Evolutionary conservation across 2,329 filamentous ascomycete species (phyloP).

Genomic region (Pochonia chlamydosporia): DNA sequence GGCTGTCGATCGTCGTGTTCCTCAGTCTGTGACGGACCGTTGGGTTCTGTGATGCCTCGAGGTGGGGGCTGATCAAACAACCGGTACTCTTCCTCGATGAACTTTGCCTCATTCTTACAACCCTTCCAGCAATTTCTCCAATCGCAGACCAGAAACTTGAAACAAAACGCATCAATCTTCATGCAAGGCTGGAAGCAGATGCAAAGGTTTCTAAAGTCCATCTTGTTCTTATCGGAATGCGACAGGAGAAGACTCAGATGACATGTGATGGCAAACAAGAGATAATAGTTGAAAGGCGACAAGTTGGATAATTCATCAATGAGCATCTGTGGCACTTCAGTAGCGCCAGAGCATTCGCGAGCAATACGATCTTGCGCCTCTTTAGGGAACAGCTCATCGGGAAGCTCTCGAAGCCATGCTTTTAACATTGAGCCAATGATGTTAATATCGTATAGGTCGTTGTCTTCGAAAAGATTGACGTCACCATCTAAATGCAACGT

Average conservation of each 20-base stretch:
- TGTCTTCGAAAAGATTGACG: slow-evolving; percentile 82
- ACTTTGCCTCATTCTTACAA: slow-evolving; percentile 82
- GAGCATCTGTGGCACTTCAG: slow-evolving; percentile 75
- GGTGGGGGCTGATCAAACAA: slow-evolving; percentile 55
- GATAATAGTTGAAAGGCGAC: slow-evolving; percentile 96
- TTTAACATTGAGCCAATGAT: slow-evolving; percentile 96
- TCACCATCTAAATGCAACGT: slow-evolving; percentile 58
- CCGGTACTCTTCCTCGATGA: slow-evolving; percentile 63
- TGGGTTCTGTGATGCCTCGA: slow-evolving; percentile 35
- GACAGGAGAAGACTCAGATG: slow-evolving; percentile 87
- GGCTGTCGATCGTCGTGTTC: slow-evolving; percentile 13
- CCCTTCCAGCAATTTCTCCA: slow-evolving; percentile 98
- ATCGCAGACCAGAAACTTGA: slow-evolving; percentile 90
- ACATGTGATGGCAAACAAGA: slow-evolving; percentile 94
- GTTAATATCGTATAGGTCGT: slow-evolving; percentile 91
- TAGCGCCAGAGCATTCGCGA: slow-evolving; percentile 71
- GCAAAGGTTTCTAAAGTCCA: slow-evolving; percentile 93
- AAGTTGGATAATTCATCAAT: slow-evolving; percentile 89
- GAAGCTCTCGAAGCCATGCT: slow-evolving; percentile 90
- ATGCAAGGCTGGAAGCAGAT: slow-evolving; percentile 97
- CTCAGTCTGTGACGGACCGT: slow-evolving; percentile 19
- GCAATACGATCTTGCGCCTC: slow-evolving; percentile 73
- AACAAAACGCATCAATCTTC: slow-evolving; percentile 92
- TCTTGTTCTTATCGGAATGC: slow-evolving; percentile 94
- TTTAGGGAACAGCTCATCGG: slow-evolving; percentile 89